Evolutionary conservation across 495 filamentous ascomycete species (phyloP).

Genomic region (Aspergillus funiculosus): DNA sequence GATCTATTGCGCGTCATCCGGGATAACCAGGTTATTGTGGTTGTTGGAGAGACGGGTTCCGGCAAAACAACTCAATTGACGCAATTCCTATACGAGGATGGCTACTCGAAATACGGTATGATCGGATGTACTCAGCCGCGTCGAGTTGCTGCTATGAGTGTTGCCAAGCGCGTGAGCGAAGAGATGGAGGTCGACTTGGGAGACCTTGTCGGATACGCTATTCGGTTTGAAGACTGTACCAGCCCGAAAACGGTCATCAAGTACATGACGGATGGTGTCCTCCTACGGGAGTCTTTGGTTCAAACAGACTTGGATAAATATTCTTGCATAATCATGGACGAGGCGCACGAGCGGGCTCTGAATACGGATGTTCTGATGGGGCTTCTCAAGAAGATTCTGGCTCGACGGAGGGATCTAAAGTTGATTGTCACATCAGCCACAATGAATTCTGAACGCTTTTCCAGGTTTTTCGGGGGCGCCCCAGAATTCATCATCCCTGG

Average conservation of each 20-base stretch:
- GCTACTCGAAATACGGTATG: conserved; percentile 78
- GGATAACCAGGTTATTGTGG: conserved; percentile 95
- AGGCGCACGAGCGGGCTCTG: conserved; percentile 93
- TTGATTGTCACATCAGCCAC: conserved; percentile 97
- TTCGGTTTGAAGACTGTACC: conserved; percentile 98
- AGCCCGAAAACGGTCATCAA: conserved; percentile 93
- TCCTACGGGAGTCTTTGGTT: conserved; percentile 86
- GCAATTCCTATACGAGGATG: conserved; percentile 91
- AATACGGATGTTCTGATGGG: conserved; percentile 99
- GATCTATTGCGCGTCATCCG: conserved; percentile 91
- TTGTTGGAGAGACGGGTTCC: conserved; percentile 93
- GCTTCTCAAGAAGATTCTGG: conserved; percentile 92
- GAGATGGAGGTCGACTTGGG: conserved; percentile 98
- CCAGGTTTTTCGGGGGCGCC: conserved; percentile 94
- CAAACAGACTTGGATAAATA: conserved; percentile 93
- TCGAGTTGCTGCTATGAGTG: conserved; percentile 96
- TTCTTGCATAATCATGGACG: conserved; percentile 99
- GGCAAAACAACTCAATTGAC: conserved; percentile 97
- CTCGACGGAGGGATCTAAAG: conserved; percentile 85
- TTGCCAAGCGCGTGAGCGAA: conserved; percentile 96
- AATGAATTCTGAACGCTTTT: conserved; percentile 97
- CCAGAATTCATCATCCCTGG: conserved; percentile 97
- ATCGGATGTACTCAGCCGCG: conserved; percentile 95
- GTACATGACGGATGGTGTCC: conserved; percentile 98
- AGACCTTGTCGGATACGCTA: conserved; percentile 87